phyloP scores from a whole-genome alignment of 192 early-diverging fungal species.

The Coemansia sp. region DNA sequence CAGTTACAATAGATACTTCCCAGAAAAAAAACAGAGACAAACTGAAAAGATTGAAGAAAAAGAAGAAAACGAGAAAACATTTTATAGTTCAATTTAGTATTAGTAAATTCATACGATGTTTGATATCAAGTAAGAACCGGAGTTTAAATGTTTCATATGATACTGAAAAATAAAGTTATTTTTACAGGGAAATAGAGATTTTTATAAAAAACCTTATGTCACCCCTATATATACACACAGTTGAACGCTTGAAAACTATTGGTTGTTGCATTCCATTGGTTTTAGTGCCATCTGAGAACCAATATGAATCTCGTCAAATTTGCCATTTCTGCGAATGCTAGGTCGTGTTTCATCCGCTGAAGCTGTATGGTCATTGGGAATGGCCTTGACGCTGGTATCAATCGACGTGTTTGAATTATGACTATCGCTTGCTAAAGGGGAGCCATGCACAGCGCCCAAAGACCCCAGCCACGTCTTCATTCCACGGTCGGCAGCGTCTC shows the following conservation, averaged over 20 bases:
- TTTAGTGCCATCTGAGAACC: slow-evolving; percentile 26
- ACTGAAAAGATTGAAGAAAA: no score
- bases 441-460: slow-evolving; percentile 20
- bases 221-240: no score
- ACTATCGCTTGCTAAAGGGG: neutral
- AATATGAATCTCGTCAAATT: slow-evolving; percentile 36
- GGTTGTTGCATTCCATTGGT: slow-evolving; percentile 46
- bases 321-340: neutral
- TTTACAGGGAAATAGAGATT: no score
- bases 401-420: neutral
- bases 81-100: no score
- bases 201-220: no score
- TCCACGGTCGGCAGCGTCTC: slow-evolving; percentile 36
- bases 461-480: slow-evolving; percentile 35
- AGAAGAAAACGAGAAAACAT: no score
- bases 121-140: no score
- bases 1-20: no score
- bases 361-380: neutral
- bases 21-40: no score
- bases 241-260: slow-evolving; percentile 12
- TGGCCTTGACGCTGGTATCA: neutral
- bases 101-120: no score
- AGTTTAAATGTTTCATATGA: no score
- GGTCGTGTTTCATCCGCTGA: neutral
- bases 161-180: no score